Percentiles rank a stretch among this genome's conserved stretches.
Conservation (phyloP, 2,329 filamentous ascomycete species). For the Biscogniauxia mediterranea region DNA sequence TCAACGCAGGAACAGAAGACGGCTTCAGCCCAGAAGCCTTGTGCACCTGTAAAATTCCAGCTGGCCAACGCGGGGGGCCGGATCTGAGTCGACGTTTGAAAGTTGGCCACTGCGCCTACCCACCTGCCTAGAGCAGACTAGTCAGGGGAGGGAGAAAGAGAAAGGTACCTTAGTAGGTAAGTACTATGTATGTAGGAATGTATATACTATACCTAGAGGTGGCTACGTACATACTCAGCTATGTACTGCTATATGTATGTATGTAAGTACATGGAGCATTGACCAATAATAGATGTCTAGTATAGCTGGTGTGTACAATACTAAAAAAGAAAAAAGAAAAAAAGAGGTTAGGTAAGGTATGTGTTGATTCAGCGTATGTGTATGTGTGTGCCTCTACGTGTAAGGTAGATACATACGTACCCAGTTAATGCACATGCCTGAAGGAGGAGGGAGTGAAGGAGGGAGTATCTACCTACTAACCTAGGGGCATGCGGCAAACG, state of each 20-base stretch:
- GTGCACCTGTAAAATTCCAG: not conserved
- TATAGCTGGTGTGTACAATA: not conserved
- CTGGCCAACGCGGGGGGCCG: constrained; percentile 2
- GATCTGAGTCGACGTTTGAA: constrained; percentile 9
- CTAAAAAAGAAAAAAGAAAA: not conserved
- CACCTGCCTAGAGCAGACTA: constrained; percentile 5
- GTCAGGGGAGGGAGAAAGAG: constrained; percentile 7
- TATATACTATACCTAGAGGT: too few relatives aligned
- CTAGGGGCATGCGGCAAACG: constrained; percentile 5
- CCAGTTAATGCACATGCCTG: not conserved
- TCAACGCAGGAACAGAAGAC: not conserved
- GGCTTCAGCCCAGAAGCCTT: not conserved
- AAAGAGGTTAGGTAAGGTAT: not conserved
- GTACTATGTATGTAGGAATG: too few relatives aligned
- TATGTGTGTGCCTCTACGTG: not conserved
- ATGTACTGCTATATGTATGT: too few relatives aligned
- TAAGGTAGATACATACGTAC: not conserved
- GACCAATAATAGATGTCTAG: too few relatives aligned
- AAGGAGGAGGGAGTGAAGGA: constrained; percentile 1
- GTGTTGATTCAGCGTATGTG: not conserved
- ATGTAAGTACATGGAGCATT: too few relatives aligned
- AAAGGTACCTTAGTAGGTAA: too few relatives aligned
- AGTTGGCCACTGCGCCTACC: not conserved
- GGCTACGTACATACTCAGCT: too few relatives aligned
- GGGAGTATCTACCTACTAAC: too few relatives aligned